phyloP scores from a whole-genome alignment of 345 rosid genomes.

The Eucalyptus camaldulensis region DNA sequence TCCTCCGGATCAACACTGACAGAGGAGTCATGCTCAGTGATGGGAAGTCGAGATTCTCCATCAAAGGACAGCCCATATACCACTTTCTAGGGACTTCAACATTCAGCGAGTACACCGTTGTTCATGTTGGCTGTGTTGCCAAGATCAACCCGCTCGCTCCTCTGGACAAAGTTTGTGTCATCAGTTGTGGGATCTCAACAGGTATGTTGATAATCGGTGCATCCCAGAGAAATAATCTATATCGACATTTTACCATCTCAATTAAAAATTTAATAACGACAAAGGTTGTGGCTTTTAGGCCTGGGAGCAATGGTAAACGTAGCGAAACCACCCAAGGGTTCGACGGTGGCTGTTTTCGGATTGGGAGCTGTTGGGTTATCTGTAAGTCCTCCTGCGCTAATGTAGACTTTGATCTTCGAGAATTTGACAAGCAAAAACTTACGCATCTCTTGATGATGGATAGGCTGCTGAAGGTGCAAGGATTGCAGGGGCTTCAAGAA shows the following conservation, averaged over 20 bases:
- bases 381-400: neutral
- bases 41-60: conserved; percentile 18
- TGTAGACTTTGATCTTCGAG: neutral
- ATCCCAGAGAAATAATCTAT: neutral
- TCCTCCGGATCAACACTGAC: conserved; percentile 14
- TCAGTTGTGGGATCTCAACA: conserved; percentile 24
- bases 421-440: neutral
- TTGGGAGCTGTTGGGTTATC: conserved; percentile 38
- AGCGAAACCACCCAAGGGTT: conserved; percentile 23
- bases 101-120: conserved; percentile 22
- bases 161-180: conserved; percentile 24
- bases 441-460: neutral
- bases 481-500: conserved; percentile 27
- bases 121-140: conserved; percentile 15
- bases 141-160: conserved; percentile 25
- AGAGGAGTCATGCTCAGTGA: conserved; percentile 26
- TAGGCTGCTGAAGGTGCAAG: conserved; percentile 38
- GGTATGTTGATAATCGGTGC: neutral
- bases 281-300: neutral
- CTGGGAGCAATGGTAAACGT: conserved; percentile 30
- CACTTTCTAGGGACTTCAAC: conserved; percentile 26
- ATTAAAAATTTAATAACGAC: neutral
- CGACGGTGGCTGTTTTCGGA: conserved; percentile 23
- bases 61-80: conserved; percentile 13
- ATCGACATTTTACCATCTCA: neutral